phyloP scores from a whole-genome alignment of 345 rosid genomes.

The Physaria fendleri region DNA sequence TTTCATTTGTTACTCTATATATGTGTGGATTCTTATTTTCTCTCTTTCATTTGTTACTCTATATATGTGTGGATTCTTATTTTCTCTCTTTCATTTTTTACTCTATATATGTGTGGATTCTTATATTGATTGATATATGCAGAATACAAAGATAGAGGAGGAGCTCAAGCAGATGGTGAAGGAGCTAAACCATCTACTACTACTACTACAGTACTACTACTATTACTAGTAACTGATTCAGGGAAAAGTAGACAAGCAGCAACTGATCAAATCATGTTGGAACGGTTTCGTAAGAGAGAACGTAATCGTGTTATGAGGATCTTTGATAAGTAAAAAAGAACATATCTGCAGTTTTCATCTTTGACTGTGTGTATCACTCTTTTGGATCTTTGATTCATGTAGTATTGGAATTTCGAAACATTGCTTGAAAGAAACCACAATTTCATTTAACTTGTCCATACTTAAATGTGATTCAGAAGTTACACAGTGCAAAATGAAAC shows the following conservation, averaged over 20 bases:
- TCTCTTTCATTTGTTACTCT: no score
- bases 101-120: not conserved
- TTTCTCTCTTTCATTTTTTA: not conserved
- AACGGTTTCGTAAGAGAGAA: conserved; percentile 92
- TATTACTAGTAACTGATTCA: conserved; percentile 35
- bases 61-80: no score
- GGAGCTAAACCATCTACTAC: conserved; percentile 45
- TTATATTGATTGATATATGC: conserved; percentile 17
- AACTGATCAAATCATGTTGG: conserved; percentile 83
- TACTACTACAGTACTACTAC: conserved; percentile 35
- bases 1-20: no score
- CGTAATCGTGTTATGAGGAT: conserved; percentile 87
- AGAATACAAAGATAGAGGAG: conserved; percentile 76
- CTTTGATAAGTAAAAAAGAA: conserved; percentile 36
- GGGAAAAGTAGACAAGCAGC: conserved; percentile 88
- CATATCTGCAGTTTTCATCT: not conserved
- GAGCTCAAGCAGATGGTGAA: conserved; percentile 41
- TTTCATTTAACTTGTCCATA: conserved; percentile 5
- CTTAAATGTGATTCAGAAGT: conserved; percentile 27
- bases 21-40: no score
- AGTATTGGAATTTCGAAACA: conserved; percentile 10
- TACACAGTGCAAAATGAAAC: conserved; percentile 30
- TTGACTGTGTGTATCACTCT: not conserved
- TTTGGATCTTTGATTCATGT: conserved; percentile 5
- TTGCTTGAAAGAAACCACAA: conserved; percentile 11